These are phyloP conservation scores for Nyctanthes arbortristis DNA, from an alignment of 257 asterid species.

Conservation along the genomic window DNA sequence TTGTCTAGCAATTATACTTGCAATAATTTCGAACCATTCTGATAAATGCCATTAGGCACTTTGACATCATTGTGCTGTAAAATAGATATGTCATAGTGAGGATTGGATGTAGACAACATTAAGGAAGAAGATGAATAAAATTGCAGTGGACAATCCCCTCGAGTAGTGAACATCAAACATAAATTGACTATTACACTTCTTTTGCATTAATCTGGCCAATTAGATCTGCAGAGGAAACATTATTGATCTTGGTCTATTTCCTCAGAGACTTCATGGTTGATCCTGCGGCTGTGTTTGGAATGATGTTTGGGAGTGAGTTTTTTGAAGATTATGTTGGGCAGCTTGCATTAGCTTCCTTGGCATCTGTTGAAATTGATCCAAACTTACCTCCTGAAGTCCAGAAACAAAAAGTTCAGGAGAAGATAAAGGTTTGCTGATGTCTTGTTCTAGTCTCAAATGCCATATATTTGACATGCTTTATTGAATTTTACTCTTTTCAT, in stretches of 20 bases:
- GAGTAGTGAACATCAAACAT: neutral
- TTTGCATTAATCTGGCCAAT: neutral
- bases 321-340: slow-evolving; percentile 81
- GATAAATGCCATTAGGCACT: neutral
- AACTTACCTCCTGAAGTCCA: slow-evolving; percentile 57
- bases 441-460: neutral
- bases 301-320: slow-evolving; percentile 73
- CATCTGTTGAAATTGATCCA: slow-evolving; percentile 58
- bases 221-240: neutral
- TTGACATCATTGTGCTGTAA: neutral
- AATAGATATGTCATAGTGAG: neutral
- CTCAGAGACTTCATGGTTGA: slow-evolving; percentile 72
- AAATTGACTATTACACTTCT: neutral
- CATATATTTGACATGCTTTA: neutral
- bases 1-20: neutral
- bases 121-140: no score
- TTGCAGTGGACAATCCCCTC: neutral
- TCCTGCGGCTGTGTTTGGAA: slow-evolving; percentile 78
- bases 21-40: neutral
- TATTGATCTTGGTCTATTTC: slow-evolving; percentile 3
- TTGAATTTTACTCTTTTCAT: slow-evolving; percentile 20
- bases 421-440: slow-evolving; percentile 53
- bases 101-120: no score
- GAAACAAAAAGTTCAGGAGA: slow-evolving; percentile 61
- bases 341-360: slow-evolving; percentile 66